phyloP scores from a whole-genome alignment of 2,329 filamentous ascomycete genomes.

The Talaromyces sp. region DNA sequence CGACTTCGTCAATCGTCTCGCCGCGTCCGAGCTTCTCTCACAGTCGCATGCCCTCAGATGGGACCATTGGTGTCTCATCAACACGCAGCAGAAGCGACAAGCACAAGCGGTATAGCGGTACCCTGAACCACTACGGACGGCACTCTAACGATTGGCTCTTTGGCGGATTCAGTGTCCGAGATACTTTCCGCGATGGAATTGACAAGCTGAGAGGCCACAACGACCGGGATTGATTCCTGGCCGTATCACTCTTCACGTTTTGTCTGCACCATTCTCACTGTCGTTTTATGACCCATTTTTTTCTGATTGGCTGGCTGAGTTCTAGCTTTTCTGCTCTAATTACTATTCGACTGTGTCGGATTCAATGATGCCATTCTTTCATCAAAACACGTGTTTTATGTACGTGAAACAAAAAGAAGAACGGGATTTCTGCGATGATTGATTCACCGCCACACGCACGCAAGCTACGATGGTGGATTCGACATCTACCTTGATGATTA shows the following conservation, averaged over 20 bases:
- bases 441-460: not conserved
- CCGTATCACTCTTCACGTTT: not conserved
- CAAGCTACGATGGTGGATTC: not conserved
- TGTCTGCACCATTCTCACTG: not conserved
- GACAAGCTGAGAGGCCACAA: constrained; percentile 25
- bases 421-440: not conserved
- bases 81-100: constrained; percentile 23
- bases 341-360: not conserved
- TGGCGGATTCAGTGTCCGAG: constrained; percentile 41
- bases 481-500: not conserved
- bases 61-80: not conserved
- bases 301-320: not conserved
- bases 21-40: not conserved
- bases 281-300: not conserved
- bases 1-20: not conserved
- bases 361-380: not conserved
- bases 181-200: constrained; percentile 38
- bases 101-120: constrained; percentile 34
- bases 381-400: not conserved
- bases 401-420: not conserved
- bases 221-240: constrained; percentile 23
- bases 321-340: not conserved
- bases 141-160: constrained; percentile 50
- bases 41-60: not conserved
- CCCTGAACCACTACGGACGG: constrained; percentile 41